Base-by-base conservation (phyloP, 805 yeast genomes). In the Pichia insulana region DNA sequence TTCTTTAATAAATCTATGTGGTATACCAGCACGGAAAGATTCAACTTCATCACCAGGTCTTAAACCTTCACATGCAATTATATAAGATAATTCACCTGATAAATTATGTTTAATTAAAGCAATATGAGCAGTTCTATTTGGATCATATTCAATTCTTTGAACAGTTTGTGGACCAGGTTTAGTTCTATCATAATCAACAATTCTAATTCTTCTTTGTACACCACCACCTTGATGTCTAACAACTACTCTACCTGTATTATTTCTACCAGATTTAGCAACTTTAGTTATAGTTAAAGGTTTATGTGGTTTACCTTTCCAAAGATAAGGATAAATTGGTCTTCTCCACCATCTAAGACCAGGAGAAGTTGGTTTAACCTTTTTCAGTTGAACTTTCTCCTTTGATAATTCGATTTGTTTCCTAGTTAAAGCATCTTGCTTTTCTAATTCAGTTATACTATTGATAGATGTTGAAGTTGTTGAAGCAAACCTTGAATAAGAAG, bases 221-320 rank as follows among this genome's bases (percentile, higher is more conserved):
- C 97, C 97, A 55, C 98, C 98, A 61, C 97, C 98, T 62, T 94
- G 78, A 62, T 92, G 96, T 59, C 98, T 78, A 37, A 86, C 83
- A 4, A 96, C 87, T 55, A 92, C 86, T 52, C 76, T 74, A 51
- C 98, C 98, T 4, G 83, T 69, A 63, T 83, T 71, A 62, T 90
- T 89, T 68, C 98, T 80, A 50, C 98, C 98, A 41, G 95, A 83
- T 37, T 79, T 77, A 43, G 76, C 74, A 56, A 79, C 75, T 56
- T 75, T 76, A 15, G 88, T 75, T 28, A 72, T 73, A 0, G 98
- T 90, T 57, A 92, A 71, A 36, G 79, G 78, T 58, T 71, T 71
- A 44, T 83, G 65, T 1, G 97, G 96, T 42, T 80, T 71, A 9
- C 96, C 96, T 57, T 80, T 83, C 74, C 84, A 83, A 48, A 92